Evolutionary conservation across 257 asterid species (phyloP).

Genomic region (Sherardia arvensis): DNA sequence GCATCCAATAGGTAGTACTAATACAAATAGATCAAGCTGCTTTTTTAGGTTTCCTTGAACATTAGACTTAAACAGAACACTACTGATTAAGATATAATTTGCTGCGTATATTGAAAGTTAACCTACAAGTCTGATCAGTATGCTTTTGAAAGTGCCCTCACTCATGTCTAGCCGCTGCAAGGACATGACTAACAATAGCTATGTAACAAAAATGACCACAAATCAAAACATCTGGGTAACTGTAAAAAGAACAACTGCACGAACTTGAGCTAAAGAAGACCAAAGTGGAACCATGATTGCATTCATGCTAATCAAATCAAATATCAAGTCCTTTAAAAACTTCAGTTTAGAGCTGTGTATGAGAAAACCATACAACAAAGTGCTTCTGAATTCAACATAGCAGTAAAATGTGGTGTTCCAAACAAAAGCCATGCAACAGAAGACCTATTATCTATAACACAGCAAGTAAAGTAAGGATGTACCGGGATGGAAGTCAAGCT

Average conservation of each 20-base stretch:
- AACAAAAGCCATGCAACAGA: not conserved
- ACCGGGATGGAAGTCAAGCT: conserved; percentile 76
- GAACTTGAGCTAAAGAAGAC: too few species aligned
- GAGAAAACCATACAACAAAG: too few species aligned
- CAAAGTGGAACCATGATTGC: too few species aligned
- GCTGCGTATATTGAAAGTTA: too few species aligned
- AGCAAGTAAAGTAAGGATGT: conserved; percentile 10
- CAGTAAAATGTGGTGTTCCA: not conserved
- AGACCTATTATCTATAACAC: not conserved
- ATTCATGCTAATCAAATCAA: too few species aligned
- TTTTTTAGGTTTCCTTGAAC: not conserved
- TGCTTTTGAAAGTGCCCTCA: not conserved
- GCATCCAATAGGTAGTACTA: too few species aligned
- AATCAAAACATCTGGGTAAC: conserved; percentile 44
- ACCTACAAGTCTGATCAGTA: not conserved
- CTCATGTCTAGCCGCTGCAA: not conserved
- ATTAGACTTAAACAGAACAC: not conserved
- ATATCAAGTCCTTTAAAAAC: too few species aligned
- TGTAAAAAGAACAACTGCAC: too few species aligned
- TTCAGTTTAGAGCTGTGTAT: too few species aligned
- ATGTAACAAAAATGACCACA: not conserved
- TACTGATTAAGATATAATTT: too few species aligned
- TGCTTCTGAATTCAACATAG: too few species aligned
- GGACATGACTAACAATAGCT: not conserved
- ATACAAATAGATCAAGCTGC: not conserved